Evolutionary conservation across 1,139 yeast species (phyloP).

Genomic region (Yamadazyma membranifaciens): DNA sequence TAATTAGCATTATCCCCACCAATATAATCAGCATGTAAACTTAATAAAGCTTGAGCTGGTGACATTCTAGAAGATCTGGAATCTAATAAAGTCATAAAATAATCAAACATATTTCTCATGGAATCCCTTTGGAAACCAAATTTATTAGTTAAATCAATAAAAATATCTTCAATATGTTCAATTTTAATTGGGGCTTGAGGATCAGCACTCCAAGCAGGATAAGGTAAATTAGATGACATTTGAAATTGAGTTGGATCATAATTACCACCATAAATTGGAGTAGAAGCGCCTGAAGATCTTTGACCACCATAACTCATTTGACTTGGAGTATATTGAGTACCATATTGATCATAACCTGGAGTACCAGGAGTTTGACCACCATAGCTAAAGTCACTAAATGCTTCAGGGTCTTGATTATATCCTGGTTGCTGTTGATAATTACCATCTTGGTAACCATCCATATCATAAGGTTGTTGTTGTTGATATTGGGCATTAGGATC

Average conservation of each 20-base stretch:
- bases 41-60: slow-evolving; percentile 88
- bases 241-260: slow-evolving; percentile 69
- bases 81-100: slow-evolving; percentile 89
- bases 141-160: slow-evolving; percentile 83
- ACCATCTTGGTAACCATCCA: slow-evolving; percentile 47
- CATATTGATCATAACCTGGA: slow-evolving; percentile 71
- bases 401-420: slow-evolving; percentile 65
- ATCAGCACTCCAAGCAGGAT: slow-evolving; percentile 96
- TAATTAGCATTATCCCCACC: slow-evolving; percentile 47
- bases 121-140: slow-evolving; percentile 98
- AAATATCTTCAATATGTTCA: slow-evolving; percentile 89
- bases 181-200: slow-evolving; percentile 75
- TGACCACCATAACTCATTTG: slow-evolving; percentile 83
- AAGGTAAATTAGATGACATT: slow-evolving; percentile 67
- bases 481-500: slow-evolving; percentile 55
- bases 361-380: slow-evolving; percentile 71
- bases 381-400: slow-evolving; percentile 74
- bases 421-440: slow-evolving; percentile 48
- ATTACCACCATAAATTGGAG: slow-evolving; percentile 85
- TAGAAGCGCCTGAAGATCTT: slow-evolving; percentile 90
- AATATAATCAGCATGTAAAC: slow-evolving; percentile 92
- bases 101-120: slow-evolving; percentile 96
- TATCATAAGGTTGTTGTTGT: slow-evolving; percentile 49
- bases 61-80: slow-evolving; percentile 97
- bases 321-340: slow-evolving; percentile 77